These are phyloP conservation scores for Xerocomus minutiporus DNA, from an alignment of 1,284 basidiomycete species.

Conservation along the genomic window DNA sequence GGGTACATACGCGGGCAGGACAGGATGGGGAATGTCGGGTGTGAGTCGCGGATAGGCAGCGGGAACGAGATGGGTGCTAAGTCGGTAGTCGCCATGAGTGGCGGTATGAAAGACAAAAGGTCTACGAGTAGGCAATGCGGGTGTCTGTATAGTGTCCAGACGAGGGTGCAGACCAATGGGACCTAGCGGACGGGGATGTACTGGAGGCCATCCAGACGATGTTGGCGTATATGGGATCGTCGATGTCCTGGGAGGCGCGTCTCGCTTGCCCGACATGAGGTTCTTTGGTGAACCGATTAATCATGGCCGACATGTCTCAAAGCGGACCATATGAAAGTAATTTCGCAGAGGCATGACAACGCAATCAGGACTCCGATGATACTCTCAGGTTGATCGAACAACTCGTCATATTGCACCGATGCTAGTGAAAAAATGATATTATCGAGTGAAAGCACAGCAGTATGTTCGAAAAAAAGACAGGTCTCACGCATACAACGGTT, in stretches of 20 bases:
- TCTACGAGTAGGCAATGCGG: constrained; percentile 20
- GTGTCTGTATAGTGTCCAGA: constrained; percentile 6
- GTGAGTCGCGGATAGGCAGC: constrained; percentile 61
- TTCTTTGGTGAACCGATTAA: not conserved
- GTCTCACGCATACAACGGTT: not conserved
- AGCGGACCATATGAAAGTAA: no score
- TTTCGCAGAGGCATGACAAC: no score
- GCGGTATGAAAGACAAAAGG: constrained; percentile 20
- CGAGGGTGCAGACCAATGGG: constrained; percentile 13
- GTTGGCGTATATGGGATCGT: constrained; percentile 23
- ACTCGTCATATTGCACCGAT: no score
- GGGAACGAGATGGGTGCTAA: constrained; percentile 70
- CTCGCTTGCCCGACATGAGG: not conserved
- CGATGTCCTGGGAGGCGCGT: constrained; percentile 3
- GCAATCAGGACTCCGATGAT: no score
- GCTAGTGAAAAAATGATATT: not conserved
- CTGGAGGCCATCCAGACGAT: constrained; percentile 16
- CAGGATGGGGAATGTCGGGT: constrained; percentile 42
- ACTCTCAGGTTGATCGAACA: no score
- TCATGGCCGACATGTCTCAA: not conserved
- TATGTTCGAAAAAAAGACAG: not conserved
- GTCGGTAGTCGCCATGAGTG: constrained; percentile 31
- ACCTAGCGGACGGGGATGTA: constrained; percentile 19
- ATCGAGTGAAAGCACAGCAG: not conserved
- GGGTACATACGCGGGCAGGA: constrained; percentile 16